These are phyloP conservation scores for Ottelia alismoides DNA, from an alignment of 106 monocot species.

Conservation along the genomic window DNA sequence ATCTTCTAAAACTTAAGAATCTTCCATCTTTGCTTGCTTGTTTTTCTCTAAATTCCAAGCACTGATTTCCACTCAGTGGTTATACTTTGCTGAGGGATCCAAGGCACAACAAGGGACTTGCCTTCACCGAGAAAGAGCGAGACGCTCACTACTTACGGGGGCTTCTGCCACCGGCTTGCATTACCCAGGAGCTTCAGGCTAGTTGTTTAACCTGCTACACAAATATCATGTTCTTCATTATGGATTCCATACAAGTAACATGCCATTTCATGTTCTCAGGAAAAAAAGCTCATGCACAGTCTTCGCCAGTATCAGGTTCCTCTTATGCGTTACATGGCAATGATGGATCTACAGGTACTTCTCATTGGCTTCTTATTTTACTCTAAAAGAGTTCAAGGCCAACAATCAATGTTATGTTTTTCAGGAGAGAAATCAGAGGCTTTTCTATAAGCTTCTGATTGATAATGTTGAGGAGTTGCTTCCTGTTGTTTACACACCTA, in stretches of 20 bases:
- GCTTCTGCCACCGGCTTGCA: slow-evolving; percentile 48
- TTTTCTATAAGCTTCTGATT: slow-evolving; percentile 79
- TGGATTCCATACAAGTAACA: background rate
- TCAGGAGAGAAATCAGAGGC: slow-evolving; percentile 80
- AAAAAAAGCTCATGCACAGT: slow-evolving; percentile 59
- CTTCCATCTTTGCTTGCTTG: no score
- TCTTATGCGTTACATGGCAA: slow-evolving; percentile 63
- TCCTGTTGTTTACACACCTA: slow-evolving; percentile 80
- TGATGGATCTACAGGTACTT: slow-evolving; percentile 82
- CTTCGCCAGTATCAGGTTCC: slow-evolving; percentile 71
- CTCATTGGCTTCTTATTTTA: no score
- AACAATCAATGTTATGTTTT: no score
- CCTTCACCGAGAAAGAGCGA: slow-evolving; percentile 68
- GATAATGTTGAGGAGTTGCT: slow-evolving; percentile 80
- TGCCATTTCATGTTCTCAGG: slow-evolving; percentile 23
- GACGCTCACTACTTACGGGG: slow-evolving; percentile 76
- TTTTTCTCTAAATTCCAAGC: no score
- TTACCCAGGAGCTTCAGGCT: slow-evolving; percentile 60
- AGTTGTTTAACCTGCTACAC: background rate
- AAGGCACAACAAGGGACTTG: slow-evolving; percentile 74
- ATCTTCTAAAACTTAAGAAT: no score
- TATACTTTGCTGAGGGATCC: slow-evolving; percentile 74
- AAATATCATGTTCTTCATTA: background rate
- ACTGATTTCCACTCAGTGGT: no score
- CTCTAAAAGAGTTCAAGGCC: no score